Base-by-base conservation (phyloP, 179 eudicot genomes). In the Spergularia azorica region DNA sequence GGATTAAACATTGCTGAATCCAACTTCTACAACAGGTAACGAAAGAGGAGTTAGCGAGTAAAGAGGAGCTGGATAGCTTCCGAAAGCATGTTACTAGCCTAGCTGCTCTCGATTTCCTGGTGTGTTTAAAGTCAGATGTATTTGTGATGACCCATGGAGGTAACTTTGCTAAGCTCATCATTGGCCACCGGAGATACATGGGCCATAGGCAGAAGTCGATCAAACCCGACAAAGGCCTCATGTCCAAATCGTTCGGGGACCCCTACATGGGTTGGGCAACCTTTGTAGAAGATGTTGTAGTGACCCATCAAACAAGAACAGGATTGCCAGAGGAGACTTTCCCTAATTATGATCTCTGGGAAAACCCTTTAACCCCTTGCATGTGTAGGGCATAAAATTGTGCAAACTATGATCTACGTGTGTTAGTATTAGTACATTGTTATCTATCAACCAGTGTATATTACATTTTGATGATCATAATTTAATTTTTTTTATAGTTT, bases 231-330 rank as follows among this genome's bases (percentile, higher is more conserved):
- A 95, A 95, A 84, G 99, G 99, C 46, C 96, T 95, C 52, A 86
- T 95, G 95, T 91, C 99, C 76, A 95, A 95, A 76, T 95, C 99
- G 11, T 90, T 95, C 52, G 99, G 99, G 59, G 98, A 95, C 84
- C 98, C 99, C 3, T 95, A 95, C 85, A 90, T 95, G 96, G 99
- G 98, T 0, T 95, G 98, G 99, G 99, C 99, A n/a, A 85, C 92
- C 70, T 95, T 95, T 67, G 95, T 93, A 16, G 99, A 95, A 81
- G 98, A 95, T 76, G 99, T 93, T 39, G 84, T 91, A 26, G 86
- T 90, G 61, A 93, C 98, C 56, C 99, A 95, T 80, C 97, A 95
- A 86, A 95, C 99, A 13, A 87, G 99, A 65, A 93, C 94, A 3
- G 99, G 97, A 17, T 88, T 95, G 55, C 99, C 99, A 0, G 99